Percentiles rank a stretch among this genome's conserved stretches.
Evolutionary conservation across 1,284 basidiomycete genomes (phyloP).

Genomic region (Paramarasmius palmivorus): DNA sequence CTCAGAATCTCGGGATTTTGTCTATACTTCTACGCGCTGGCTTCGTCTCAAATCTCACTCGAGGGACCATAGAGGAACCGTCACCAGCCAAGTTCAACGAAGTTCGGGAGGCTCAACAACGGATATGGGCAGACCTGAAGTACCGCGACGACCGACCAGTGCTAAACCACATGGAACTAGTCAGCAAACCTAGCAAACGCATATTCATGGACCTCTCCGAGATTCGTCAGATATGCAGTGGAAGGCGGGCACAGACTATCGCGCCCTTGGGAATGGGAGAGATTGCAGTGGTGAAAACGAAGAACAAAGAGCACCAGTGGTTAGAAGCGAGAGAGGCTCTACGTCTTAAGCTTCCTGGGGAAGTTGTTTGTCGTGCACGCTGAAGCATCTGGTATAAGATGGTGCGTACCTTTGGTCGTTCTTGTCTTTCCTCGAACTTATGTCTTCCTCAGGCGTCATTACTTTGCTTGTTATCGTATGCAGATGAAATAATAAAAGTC

Average conservation of each 20-base stretch:
- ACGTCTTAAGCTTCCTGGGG: slow-evolving; percentile 62
- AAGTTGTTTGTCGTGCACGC: slow-evolving; percentile 74
- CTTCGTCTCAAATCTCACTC: slow-evolving; percentile 79
- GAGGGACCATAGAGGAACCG: slow-evolving; percentile 72
- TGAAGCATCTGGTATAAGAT: not conserved
- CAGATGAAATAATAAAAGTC: too few species aligned
- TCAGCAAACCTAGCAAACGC: slow-evolving; percentile 74
- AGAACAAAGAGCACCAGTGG: slow-evolving; percentile 68
- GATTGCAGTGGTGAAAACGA: slow-evolving; percentile 79
- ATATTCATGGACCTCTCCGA: slow-evolving; percentile 75
- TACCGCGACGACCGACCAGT: slow-evolving; percentile 86
- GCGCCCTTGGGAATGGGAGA: slow-evolving; percentile 84
- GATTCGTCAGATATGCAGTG: slow-evolving; percentile 74
- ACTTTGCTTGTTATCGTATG: too few species aligned
- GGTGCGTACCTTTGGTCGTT: not conserved
- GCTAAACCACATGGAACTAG: slow-evolving; percentile 68
- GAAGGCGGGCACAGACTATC: slow-evolving; percentile 67
- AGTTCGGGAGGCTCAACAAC: slow-evolving; percentile 58
- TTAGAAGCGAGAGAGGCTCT: slow-evolving; percentile 74
- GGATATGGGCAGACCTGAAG: slow-evolving; percentile 91
- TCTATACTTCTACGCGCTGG: slow-evolving; percentile 86
- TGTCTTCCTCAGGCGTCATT: too few species aligned
- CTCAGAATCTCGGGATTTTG: slow-evolving; percentile 81
- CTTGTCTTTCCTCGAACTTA: too few species aligned
- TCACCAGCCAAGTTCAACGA: slow-evolving; percentile 60